Conservation (phyloP, 305 asterid species). For the Ajuga reptans region DNA sequence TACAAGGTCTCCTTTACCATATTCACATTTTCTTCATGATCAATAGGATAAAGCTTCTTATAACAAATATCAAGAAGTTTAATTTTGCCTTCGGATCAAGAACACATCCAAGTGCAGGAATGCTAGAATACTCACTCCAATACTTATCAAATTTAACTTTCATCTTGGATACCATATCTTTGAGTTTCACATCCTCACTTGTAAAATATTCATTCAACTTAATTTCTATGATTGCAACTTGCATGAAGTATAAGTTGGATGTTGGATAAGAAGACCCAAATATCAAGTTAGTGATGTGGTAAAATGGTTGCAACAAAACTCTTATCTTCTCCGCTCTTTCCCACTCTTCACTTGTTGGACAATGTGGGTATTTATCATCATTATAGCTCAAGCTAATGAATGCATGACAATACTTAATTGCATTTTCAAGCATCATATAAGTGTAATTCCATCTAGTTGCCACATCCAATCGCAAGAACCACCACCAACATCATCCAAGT, state of each 20-base stretch:
- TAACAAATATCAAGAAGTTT: not conserved
- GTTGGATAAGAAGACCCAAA: not conserved
- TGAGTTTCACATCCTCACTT: not conserved
- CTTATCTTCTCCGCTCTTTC: not conserved
- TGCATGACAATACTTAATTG: not conserved
- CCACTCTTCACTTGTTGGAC: not conserved
- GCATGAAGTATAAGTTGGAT: not conserved
- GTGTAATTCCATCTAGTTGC: too few relatives aligned
- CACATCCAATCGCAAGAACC: too few relatives aligned
- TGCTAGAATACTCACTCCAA: not conserved
- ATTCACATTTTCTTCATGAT: not conserved
- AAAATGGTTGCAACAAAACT: not conserved
- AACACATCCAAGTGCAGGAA: too few relatives aligned
- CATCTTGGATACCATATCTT: not conserved
- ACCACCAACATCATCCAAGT: too few relatives aligned
- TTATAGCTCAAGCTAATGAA: not conserved
- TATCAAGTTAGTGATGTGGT: not conserved
- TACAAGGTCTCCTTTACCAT: not conserved
- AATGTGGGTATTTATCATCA: not conserved
- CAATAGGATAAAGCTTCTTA: not conserved
- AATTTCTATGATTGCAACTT: not conserved
- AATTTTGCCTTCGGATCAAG: too few relatives aligned
- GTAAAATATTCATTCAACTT: not conserved
- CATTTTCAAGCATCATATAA: constrained; percentile 4
- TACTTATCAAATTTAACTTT: not conserved